Evolutionary conservation across 192 early-diverging fungal species (phyloP), one percentile per base, ranked within the genome.

Genomic region (Coemansia sp.): DNA sequence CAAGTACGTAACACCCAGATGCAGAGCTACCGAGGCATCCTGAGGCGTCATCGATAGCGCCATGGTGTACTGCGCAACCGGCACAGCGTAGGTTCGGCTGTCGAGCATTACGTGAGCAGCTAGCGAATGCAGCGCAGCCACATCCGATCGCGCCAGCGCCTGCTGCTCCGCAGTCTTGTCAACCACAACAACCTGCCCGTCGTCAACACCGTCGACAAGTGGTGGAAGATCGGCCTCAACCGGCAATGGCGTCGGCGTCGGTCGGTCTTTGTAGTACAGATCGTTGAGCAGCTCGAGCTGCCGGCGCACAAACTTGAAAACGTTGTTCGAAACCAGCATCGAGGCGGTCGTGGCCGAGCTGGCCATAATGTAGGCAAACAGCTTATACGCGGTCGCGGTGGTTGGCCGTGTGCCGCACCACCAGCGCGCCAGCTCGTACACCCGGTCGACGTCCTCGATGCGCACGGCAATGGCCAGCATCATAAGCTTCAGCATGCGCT

Each of bases 221-320:
- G 53, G 22, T 25, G 5, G 53, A n/a, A 44, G 22, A 5, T 20
- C 22, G 11, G 2, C n/a, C 3, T 5, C 27, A 2, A 58, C 23
- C 8, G 55, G 30, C 34, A 32, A 15, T 8, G 27, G n/a, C 15
- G 1, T 20, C 9, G 21, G 29, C 17, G 27, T 5, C 15, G 2
- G 15, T 1, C 20, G 45, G 0, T 10, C 26, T 12, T 27, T 8
- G 42, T 68, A 68, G 46, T 62, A 69, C 9, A 61, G 43, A 3
- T 50, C 46, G 51, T 76, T 55, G 20, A 70, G 32, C 0, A 59
- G 51, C 14, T 53, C 39, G 5, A 77, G 74, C 42, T 56, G 62
- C 6, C 75, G 60, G 9, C 75, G 60, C 0, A 72, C 23, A 28
- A 60, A 78, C 51, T 72, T 78, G 69, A 72, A 78, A 50, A 68